phyloP scores from a whole-genome alignment of 139 green algal species.

The Zygnema circumcarinatum region DNA sequence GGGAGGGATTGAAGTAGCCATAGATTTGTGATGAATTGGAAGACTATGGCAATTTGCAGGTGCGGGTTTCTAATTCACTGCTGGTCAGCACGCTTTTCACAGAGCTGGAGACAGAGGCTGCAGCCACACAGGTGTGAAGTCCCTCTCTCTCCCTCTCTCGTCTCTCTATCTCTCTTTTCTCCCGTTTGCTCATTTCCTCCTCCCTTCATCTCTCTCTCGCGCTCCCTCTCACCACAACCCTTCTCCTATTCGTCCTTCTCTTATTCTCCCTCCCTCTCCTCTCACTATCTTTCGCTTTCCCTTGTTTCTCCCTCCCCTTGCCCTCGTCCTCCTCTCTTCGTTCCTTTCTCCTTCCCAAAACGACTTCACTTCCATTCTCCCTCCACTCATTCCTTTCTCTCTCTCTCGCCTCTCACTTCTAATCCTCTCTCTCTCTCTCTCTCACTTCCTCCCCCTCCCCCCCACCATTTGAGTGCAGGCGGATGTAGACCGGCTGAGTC shows the following conservation, averaged over 20 bases:
- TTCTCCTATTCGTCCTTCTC: too few relatives aligned
- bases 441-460: background rate
- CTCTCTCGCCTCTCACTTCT: too few relatives aligned
- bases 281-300: background rate
- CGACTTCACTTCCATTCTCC: too few relatives aligned
- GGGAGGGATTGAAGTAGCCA: too few relatives aligned
- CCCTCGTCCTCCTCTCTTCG: conserved; percentile 1
- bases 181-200: conserved; percentile 7
- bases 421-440: background rate
- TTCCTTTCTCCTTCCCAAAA: background rate
- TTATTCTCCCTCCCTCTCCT: background rate
- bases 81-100: conserved; percentile 82
- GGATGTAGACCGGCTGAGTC: conserved; percentile 80
- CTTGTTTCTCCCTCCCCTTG: background rate
- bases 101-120: conserved; percentile 68
- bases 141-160: background rate
- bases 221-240: too few relatives aligned
- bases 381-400: too few relatives aligned
- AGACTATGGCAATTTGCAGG: too few relatives aligned
- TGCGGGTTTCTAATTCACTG: conserved; percentile 79
- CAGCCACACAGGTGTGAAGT: conserved; percentile 25
- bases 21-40: too few relatives aligned
- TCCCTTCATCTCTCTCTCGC: too few relatives aligned
- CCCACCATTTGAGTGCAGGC: too few relatives aligned
- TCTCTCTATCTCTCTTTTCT: conserved; percentile 7